These are phyloP conservation scores for Seminavis robusta DNA, from an alignment of 108 stramenopile genomes.

Conservation along the genomic window DNA sequence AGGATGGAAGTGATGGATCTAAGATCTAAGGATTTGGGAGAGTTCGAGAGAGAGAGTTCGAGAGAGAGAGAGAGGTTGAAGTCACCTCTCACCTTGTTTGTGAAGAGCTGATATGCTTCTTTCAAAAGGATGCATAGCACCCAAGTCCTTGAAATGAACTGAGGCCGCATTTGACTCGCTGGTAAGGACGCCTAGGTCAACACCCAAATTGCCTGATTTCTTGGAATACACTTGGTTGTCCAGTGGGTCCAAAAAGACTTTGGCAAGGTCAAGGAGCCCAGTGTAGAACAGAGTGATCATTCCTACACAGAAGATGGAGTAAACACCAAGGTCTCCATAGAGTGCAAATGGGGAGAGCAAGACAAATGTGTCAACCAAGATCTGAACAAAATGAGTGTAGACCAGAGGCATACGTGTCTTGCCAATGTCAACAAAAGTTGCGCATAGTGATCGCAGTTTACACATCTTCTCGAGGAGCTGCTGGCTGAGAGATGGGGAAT, in stretches of 20 bases:
- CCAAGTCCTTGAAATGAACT: slow-evolving; percentile 1
- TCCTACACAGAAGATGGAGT: neutral
- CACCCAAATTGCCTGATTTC: slow-evolving; percentile 8
- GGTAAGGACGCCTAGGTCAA: slow-evolving; percentile 33
- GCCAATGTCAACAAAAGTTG: neutral
- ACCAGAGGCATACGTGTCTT: slow-evolving; percentile 4
- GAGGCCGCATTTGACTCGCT: slow-evolving; percentile 17
- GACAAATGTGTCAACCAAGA: slow-evolving; percentile 39
- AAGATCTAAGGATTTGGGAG: too few relatives aligned
- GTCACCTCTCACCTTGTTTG: too few relatives aligned
- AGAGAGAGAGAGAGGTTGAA: too few relatives aligned
- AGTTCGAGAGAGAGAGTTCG: too few relatives aligned
- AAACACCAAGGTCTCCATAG: slow-evolving; percentile 35
- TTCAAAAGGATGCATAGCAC: too few relatives aligned
- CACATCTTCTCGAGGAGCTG: too few relatives aligned
- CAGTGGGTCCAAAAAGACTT: slow-evolving; percentile 50
- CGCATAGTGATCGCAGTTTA: neutral
- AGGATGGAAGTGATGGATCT: too few relatives aligned
- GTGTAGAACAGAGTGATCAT: slow-evolving; percentile 37
- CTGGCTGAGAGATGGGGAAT: too few relatives aligned
- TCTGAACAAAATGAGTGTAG: slow-evolving; percentile 12
- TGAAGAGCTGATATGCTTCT: too few relatives aligned
- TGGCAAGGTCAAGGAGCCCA: slow-evolving; percentile 43
- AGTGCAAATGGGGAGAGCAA: slow-evolving; percentile 26
- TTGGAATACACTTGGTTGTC: slow-evolving; percentile 27